Evolutionary conservation across 2,329 filamentous ascomycete genomes (phyloP).

Genomic region (Lachnum nothofagi): DNA sequence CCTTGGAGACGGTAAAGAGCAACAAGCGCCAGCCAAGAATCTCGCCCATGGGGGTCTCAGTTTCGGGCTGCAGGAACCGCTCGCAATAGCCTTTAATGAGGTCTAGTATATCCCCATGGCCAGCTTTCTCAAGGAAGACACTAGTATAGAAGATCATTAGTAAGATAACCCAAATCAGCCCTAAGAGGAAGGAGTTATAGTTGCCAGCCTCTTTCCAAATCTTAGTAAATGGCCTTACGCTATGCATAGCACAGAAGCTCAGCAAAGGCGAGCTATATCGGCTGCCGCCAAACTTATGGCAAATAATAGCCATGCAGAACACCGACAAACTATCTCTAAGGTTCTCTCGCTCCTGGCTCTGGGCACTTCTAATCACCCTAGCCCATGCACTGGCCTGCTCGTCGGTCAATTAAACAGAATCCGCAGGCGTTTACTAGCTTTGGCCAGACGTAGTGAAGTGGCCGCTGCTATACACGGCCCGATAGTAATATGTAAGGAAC

Average conservation of each 20-base stretch:
- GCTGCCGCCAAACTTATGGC: background rate
- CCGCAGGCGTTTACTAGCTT: background rate
- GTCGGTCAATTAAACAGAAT: background rate
- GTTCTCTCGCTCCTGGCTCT: background rate
- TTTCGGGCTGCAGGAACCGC: too few species aligned
- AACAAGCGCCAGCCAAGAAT: too few species aligned
- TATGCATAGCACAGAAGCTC: conserved; percentile 2
- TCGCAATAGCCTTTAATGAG: too few species aligned
- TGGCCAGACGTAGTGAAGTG: conserved; percentile 1
- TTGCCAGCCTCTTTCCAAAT: conserved; percentile 5
- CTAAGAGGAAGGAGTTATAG: too few species aligned
- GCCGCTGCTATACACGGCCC: background rate
- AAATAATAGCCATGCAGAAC: conserved; percentile 1
- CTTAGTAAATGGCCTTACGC: conserved; percentile 1
- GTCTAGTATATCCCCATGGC: too few species aligned
- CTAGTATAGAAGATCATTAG: too few species aligned
- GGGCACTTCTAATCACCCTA: background rate
- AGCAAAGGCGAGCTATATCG: conserved; percentile 4
- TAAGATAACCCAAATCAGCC: too few species aligned
- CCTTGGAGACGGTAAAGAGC: too few species aligned
- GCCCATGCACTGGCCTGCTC: background rate
- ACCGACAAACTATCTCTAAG: background rate
- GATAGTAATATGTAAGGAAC: conserved; percentile 5
- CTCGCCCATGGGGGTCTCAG: too few species aligned
- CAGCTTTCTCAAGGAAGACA: too few species aligned